These are phyloP conservation scores for Rhytidiadelphus loreus DNA, from an alignment of 225 moss, liverwort and hornwort genomes.

Conservation along the genomic window DNA sequence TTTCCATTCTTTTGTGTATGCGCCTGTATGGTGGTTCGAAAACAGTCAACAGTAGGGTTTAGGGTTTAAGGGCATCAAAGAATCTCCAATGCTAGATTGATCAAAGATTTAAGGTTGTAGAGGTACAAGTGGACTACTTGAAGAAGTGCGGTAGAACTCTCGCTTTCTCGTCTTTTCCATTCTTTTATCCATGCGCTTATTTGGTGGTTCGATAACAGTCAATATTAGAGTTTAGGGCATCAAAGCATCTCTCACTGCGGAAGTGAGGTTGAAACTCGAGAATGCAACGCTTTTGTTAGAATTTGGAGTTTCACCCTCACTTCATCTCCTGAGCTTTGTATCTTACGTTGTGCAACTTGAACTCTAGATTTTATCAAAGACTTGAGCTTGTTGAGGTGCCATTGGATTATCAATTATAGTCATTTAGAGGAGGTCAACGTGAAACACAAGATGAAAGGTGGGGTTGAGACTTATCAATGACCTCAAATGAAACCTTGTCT, in stretches of 20 bases:
- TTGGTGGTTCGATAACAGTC: not conserved
- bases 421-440: not conserved
- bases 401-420: not conserved
- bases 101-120: not conserved
- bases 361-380: not conserved
- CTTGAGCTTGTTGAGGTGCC: not conserved
- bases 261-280: not conserved
- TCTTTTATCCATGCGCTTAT: not conserved
- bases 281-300: not conserved
- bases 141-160: conserved; percentile 46
- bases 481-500: not conserved
- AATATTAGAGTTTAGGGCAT: not conserved
- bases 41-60: not conserved
- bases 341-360: not conserved
- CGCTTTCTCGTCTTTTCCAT: not conserved
- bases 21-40: not conserved
- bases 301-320: not conserved
- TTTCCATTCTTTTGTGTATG: not conserved
- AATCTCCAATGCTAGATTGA: not conserved
- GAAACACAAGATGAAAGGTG: not conserved
- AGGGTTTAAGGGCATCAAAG: not conserved
- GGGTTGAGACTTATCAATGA: not conserved
- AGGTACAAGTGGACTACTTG: conserved; percentile 15
- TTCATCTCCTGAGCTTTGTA: not conserved
- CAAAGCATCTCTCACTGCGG: not conserved